These are phyloP conservation scores for Ulvella scutata DNA, from an alignment of 139 green algal genomes.

Conservation along the genomic window DNA sequence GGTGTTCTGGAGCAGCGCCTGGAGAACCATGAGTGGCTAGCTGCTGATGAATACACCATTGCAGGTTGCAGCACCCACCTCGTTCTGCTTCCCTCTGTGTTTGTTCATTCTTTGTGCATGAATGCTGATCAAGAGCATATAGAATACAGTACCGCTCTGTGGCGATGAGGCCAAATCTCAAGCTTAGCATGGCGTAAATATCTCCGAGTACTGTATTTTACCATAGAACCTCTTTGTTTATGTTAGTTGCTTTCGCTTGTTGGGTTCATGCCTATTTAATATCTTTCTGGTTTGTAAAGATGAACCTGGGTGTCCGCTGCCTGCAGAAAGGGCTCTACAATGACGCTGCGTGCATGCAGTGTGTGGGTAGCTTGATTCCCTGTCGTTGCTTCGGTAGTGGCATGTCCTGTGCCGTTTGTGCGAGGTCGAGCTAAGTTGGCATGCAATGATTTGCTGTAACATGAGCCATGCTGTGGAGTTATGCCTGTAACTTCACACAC, in stretches of 20 bases:
- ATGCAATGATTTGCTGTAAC: background rate
- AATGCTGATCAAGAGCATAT: background rate
- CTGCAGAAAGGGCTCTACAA: too few species aligned
- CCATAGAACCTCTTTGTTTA: background rate
- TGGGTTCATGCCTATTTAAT: too few species aligned
- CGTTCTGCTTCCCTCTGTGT: background rate
- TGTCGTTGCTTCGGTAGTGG: too few species aligned
- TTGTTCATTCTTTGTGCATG: background rate
- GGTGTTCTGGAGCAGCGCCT: constrained; percentile 14
- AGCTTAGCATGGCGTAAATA: background rate
- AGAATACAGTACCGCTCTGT: background rate
- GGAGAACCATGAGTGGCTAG: constrained; percentile 21
- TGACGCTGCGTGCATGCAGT: too few species aligned
- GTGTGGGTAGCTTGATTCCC: too few species aligned
- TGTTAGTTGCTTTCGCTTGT: background rate
- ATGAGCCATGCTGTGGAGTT: background rate
- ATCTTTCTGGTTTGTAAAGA: too few species aligned
- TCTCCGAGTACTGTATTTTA: background rate
- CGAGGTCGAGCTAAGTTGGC: background rate
- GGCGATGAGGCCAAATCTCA: background rate
- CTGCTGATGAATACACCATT: constrained; percentile 22
- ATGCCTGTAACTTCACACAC: background rate
- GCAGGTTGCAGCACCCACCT: too few species aligned
- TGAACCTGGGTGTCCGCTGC: too few species aligned
- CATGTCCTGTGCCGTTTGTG: background rate